Conservation (phyloP, 73 alveolate genomes). For the Blepharisma japonicum region DNA sequence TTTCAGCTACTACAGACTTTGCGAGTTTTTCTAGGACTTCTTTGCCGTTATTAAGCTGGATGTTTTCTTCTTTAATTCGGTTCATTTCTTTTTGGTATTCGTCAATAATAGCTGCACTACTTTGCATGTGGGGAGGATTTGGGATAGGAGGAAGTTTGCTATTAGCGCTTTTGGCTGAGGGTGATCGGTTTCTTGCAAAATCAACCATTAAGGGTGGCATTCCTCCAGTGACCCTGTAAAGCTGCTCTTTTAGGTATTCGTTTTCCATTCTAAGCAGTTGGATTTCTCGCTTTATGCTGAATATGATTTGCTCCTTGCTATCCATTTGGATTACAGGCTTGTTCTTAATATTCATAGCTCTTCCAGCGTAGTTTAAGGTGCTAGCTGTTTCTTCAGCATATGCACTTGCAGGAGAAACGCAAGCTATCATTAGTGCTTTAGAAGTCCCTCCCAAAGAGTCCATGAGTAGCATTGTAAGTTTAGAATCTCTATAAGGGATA, state of each 20-base stretch:
- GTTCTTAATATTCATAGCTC: slow-evolving; percentile 97
- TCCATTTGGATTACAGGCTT: slow-evolving; percentile 97
- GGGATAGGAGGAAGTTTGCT: slow-evolving; percentile 35
- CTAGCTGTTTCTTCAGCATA: slow-evolving; percentile 93
- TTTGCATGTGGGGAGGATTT: slow-evolving; percentile 39
- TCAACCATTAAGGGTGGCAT: slow-evolving; percentile 71
- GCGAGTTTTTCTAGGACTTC: slow-evolving; percentile 89
- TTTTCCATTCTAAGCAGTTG: slow-evolving; percentile 85
- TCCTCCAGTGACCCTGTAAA: slow-evolving; percentile 76
- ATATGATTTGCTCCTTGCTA: slow-evolving; percentile 86
- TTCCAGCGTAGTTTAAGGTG: slow-evolving; percentile 94
- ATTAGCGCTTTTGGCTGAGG: slow-evolving; percentile 36
- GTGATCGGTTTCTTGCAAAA: slow-evolving; percentile 39
- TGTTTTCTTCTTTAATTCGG: slow-evolving; percentile 87
- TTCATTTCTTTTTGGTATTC: slow-evolving; percentile 73
- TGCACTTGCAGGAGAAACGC: slow-evolving; percentile 90
- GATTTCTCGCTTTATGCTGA: slow-evolving; percentile 81
- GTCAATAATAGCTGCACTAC: slow-evolving; percentile 52
- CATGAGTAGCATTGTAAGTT: slow-evolving; percentile 97
- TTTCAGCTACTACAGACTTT: slow-evolving; percentile 87
- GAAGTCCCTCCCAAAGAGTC: slow-evolving; percentile 98
- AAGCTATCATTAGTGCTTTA: slow-evolving; percentile 96
- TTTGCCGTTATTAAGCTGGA: slow-evolving; percentile 80
- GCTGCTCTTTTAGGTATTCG: slow-evolving; percentile 87
- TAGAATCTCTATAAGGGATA: slow-evolving; percentile 97